phyloP scores from a whole-genome alignment of 192 early-diverging fungal genomes.

The Geranomyces michiganensis region DNA sequence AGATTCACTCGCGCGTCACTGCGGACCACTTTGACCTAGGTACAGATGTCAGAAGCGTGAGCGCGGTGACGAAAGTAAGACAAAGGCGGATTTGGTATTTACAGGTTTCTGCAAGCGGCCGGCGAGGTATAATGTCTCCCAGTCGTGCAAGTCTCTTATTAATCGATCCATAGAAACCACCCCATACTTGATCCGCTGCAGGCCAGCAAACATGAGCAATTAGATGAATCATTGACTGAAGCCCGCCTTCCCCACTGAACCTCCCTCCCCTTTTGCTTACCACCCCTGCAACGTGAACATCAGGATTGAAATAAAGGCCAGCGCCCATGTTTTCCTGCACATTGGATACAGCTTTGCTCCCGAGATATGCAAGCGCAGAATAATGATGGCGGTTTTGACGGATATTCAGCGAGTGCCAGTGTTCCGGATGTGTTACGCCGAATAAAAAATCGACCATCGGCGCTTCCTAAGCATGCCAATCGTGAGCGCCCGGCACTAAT shows the following conservation, averaged over 20 bases:
- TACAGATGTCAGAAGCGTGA: neutral
- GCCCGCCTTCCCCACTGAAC: too few species aligned
- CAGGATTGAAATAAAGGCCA: slow-evolving; percentile 94
- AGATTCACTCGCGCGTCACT: slow-evolving; percentile 75
- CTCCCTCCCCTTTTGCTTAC: too few species aligned
- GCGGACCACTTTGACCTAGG: slow-evolving; percentile 72
- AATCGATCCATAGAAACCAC: slow-evolving; percentile 90
- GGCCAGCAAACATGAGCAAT: too few species aligned
- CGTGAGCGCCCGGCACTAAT: neutral
- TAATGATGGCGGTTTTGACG: slow-evolving; percentile 92
- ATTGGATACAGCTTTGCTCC: slow-evolving; percentile 67
- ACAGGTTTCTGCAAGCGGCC: slow-evolving; percentile 98
- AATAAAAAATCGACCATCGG: slow-evolving; percentile 97
- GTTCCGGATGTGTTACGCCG: slow-evolving; percentile 90
- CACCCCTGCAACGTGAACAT: slow-evolving; percentile 83
- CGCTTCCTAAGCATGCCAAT: slow-evolving; percentile 44
- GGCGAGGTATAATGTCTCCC: slow-evolving; percentile 94
- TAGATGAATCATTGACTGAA: too few species aligned
- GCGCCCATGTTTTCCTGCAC: slow-evolving; percentile 88
- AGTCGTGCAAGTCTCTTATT: slow-evolving; percentile 86
- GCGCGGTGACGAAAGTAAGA: neutral
- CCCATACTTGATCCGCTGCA: slow-evolving; percentile 88
- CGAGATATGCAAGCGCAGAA: slow-evolving; percentile 76
- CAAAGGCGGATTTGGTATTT: slow-evolving; percentile 21
- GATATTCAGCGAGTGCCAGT: slow-evolving; percentile 97